These are phyloP conservation scores for Anethum foeniculum DNA, from an alignment of 140 eudicot species.

Conservation along the genomic window DNA sequence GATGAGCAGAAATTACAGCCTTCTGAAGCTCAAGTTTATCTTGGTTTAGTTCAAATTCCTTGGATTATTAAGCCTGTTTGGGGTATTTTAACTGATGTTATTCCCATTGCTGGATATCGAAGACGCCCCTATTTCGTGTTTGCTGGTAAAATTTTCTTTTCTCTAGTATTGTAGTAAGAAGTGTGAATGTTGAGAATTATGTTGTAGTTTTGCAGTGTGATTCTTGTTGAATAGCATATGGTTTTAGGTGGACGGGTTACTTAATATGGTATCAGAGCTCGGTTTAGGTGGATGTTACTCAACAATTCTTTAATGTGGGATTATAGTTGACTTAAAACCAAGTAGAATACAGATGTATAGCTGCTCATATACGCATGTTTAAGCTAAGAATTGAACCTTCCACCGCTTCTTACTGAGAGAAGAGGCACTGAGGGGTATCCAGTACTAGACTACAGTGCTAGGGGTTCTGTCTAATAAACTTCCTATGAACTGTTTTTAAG, in stretches of 20 bases:
- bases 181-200: neutral
- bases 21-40: constrained; percentile 68
- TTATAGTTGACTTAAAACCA: neutral
- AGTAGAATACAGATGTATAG: neutral
- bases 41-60: constrained; percentile 59
- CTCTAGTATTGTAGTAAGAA: neutral
- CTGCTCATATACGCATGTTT: neutral
- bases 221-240: too few relatives aligned
- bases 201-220: neutral
- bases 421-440: neutral
- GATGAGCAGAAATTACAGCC: constrained; percentile 68
- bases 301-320: neutral
- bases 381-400: neutral
- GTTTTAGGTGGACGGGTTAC: too few relatives aligned
- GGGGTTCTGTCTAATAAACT: neutral
- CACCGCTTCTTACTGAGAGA: neutral
- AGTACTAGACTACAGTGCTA: neutral
- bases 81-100: constrained; percentile 86
- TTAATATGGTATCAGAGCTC: too few relatives aligned
- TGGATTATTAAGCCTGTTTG: constrained; percentile 93
- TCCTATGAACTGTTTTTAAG: neutral
- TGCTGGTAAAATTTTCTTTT: constrained; percentile 38
- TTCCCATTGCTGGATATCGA: constrained; percentile 59
- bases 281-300: too few relatives aligned
- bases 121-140: constrained; percentile 81